phyloP scores from a whole-genome alignment of 768 basidiomycete genomes.

The Russula abietina region DNA sequence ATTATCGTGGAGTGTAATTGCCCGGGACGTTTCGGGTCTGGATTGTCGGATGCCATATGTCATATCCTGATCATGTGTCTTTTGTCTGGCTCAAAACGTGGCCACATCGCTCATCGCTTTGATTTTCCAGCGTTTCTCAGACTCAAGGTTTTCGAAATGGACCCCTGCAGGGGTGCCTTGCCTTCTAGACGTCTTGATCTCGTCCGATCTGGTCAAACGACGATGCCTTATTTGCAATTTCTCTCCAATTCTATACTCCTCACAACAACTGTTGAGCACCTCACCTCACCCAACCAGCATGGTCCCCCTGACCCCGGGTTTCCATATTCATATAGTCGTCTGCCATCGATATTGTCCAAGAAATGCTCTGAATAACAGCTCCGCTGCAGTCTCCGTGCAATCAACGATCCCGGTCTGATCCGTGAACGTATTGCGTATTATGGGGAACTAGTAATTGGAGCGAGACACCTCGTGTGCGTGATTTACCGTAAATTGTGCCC shows the following conservation, averaged over 20 bases:
- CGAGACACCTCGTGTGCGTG: background rate
- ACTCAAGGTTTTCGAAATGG: background rate
- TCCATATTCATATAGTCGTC: background rate
- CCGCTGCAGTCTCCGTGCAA: background rate
- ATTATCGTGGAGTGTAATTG: background rate
- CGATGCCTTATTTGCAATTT: background rate
- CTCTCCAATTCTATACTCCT: background rate
- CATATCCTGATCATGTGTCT: constrained; percentile 9
- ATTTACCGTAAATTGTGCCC: background rate
- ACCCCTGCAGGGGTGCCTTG: background rate
- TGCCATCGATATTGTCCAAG: no score
- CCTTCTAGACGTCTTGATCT: constrained; percentile 13
- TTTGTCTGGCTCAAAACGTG: constrained; percentile 4
- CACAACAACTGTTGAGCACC: background rate
- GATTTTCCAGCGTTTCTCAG: background rate
- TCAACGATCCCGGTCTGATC: background rate
- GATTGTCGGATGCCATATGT: background rate
- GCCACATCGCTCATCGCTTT: background rate
- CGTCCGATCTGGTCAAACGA: background rate
- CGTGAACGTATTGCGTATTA: no score
- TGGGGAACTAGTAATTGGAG: no score
- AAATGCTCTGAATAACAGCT: background rate
- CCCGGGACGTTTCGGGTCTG: constrained; percentile 1
- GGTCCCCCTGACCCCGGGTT: background rate
- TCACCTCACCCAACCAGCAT: background rate